A percentile compares a stretch with the other conserved stretches of the same genome.
These are phyloP conservation scores for Schizosaccharomyces cryophilus DNA, from an alignment of 805 yeast species.

Conservation along the genomic window DNA sequence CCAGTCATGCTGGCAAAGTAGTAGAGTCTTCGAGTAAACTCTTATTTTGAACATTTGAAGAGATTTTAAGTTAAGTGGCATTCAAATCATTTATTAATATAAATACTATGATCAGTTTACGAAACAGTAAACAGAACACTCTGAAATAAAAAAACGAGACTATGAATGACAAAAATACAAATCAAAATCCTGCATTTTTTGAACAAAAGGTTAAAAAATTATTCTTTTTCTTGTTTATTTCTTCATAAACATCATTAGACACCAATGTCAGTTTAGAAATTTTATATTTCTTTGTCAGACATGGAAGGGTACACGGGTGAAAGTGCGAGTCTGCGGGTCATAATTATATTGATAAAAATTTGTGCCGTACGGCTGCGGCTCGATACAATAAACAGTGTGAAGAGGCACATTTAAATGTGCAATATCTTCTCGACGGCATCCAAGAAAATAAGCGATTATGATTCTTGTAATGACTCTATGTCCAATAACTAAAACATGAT, in stretches of 20 bases:
- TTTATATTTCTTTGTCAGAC: neutral
- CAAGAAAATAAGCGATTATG: constrained; percentile 67
- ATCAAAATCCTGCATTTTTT: no score
- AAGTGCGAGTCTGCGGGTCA: neutral
- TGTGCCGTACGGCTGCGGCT: constrained; percentile 2
- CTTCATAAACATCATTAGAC: neutral
- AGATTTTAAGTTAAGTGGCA: no score
- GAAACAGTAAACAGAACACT: no score
- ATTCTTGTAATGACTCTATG: constrained; percentile 84
- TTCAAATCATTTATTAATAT: no score
- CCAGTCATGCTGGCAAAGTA: no score
- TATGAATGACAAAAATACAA: no score
- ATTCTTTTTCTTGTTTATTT: no score
- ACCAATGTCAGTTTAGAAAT: neutral
- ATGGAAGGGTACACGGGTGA: neutral
- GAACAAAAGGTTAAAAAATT: no score
- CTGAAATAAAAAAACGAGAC: no score
- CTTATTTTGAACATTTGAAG: no score
- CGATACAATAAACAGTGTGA: neutral
- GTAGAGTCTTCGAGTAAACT: no score
- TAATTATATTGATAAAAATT: neutral
- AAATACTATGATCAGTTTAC: no score
- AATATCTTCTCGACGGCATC: constrained; percentile 25
- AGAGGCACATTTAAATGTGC: neutral
- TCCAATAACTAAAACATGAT: constrained; percentile 57